Conservation (phyloP, 192 early-diverging fungal species). For the Coemansia furcata region DNA sequence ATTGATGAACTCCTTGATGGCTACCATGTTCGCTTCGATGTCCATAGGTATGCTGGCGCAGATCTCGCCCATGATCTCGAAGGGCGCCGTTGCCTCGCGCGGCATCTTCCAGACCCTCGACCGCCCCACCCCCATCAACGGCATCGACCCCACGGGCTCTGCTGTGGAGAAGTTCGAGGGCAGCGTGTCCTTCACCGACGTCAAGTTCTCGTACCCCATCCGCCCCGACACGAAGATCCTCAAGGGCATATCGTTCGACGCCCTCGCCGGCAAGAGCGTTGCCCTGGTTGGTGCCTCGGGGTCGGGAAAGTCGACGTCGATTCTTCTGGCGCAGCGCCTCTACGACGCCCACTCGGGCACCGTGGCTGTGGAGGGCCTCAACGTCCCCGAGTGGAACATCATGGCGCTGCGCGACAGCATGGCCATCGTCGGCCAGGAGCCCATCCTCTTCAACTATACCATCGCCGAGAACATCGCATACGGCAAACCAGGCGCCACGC, state of each 20-base stretch:
- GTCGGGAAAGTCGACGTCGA: slow-evolving; percentile 75
- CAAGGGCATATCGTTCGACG: slow-evolving; percentile 57
- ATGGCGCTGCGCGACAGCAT: slow-evolving; percentile 67
- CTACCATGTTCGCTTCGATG: slow-evolving; percentile 60
- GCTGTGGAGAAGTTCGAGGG: slow-evolving; percentile 64
- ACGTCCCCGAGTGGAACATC: slow-evolving; percentile 63
- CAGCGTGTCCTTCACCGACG: slow-evolving; percentile 43
- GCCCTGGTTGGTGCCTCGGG: slow-evolving; percentile 84
- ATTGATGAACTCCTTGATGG: slow-evolving; percentile 48
- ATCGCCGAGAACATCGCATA: slow-evolving; percentile 88
- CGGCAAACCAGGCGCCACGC: slow-evolving; percentile 58
- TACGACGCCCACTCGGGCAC: slow-evolving; percentile 69
- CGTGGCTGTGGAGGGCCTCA: slow-evolving; percentile 58
- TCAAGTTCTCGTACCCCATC: slow-evolving; percentile 64
- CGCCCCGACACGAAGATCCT: slow-evolving; percentile 64
- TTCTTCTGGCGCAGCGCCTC: slow-evolving; percentile 68
- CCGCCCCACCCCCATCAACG: slow-evolving; percentile 62
- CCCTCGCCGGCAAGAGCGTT: slow-evolving; percentile 64
- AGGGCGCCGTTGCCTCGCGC: slow-evolving; percentile 77
- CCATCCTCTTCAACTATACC: slow-evolving; percentile 81
- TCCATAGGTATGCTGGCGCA: slow-evolving; percentile 54
- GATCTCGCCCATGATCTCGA: slow-evolving; percentile 63
- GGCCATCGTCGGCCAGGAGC: slow-evolving; percentile 89
- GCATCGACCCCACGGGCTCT: slow-evolving; percentile 40
- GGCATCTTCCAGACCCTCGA: slow-evolving; percentile 75